Base-by-base conservation (phyloP, 345 rosid species). In the Citrus reticulata region DNA sequence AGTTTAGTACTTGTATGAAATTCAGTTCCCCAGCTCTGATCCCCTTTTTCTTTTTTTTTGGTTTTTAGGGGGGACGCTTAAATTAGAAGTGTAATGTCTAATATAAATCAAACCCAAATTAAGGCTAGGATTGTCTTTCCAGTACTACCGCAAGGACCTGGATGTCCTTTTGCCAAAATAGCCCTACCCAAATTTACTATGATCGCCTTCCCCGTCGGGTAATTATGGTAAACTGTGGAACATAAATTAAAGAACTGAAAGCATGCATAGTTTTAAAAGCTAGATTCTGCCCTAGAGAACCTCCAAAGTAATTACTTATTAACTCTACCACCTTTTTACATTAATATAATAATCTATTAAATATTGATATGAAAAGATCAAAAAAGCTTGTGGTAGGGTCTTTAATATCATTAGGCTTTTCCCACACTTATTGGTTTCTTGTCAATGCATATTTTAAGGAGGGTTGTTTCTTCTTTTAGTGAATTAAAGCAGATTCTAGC, bases 401-500 rank as follows among this genome's bases (percentile, higher is more conserved):
- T 68, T 62, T 22, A 35, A 19, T 62, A 35, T 37, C 2, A n/a
- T 3, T 66, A 68, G 84, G 58, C 75, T 81, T 68, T 79, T 46
- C 51, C 66, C 49, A 34, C 22, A 9, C 22, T 40, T 61, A 9
- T 24, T 75, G 58, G 59, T 74, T 81, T 71, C 80, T 66, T 46
- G 19, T 40, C 74, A 39, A 7, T 64, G 73, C 66, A 46, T 61
- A 61, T 49, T 75, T 80, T 69, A 20, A 68, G 51, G 73, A 65
- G 17, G 0, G 4, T 6, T 30, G 59, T 73, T 68, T 69, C 76
- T 57, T 32, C 75, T 67, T 83, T 79, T 71, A 34, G 20, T 20
- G 75, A 82, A 34, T 13, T 25, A 82, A 82, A 79, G 77, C 42
- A 64, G 82, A 75, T 79, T 79, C 77, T 7, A 20, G 10, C 10